Percentiles rank a stretch among this genome's conserved stretches.
Evolutionary conservation across 768 basidiomycete species (phyloP).

Genomic region (Pleurotus citrinopileatus): DNA sequence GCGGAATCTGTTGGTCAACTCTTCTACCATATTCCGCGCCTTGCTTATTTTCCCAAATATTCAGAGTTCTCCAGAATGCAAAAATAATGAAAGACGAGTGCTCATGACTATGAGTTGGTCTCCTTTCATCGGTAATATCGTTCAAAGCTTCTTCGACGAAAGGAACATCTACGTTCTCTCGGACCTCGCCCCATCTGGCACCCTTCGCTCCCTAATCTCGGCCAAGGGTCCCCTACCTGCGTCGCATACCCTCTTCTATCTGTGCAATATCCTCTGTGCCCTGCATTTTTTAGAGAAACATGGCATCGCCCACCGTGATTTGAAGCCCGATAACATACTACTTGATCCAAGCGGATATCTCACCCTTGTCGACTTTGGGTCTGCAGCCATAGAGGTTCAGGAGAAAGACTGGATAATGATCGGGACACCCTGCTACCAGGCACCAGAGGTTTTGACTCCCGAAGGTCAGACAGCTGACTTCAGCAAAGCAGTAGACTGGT

Average conservation of each 20-base stretch:
- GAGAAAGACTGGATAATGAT: constrained; percentile 28
- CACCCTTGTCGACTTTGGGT: constrained; percentile 50
- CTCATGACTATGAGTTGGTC: constrained; percentile 48
- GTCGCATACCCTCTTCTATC: constrained; percentile 44
- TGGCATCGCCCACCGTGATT: constrained; percentile 49
- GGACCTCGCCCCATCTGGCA: constrained; percentile 47
- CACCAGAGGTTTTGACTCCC: constrained; percentile 41
- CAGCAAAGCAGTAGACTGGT: constrained; percentile 50
- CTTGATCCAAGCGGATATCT: constrained; percentile 56
- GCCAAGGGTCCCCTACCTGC: constrained; percentile 27
- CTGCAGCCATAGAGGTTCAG: constrained; percentile 24
- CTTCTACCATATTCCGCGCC: background rate
- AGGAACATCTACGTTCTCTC: constrained; percentile 48
- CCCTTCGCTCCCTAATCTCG: constrained; percentile 35
- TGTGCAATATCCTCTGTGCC: constrained; percentile 49
- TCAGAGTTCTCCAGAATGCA: constrained; percentile 24
- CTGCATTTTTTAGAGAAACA: constrained; percentile 43
- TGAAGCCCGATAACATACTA: constrained; percentile 60
- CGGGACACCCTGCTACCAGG: constrained; percentile 47
- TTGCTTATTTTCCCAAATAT: background rate
- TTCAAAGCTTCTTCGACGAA: constrained; percentile 43
- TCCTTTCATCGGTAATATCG: constrained; percentile 47
- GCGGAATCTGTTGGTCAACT: constrained; percentile 25
- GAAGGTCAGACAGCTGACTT: constrained; percentile 13
- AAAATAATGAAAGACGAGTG: constrained; percentile 37